Conservation (phyloP, 1,284 basidiomycete genomes). For the Dichomitus squalens region DNA sequence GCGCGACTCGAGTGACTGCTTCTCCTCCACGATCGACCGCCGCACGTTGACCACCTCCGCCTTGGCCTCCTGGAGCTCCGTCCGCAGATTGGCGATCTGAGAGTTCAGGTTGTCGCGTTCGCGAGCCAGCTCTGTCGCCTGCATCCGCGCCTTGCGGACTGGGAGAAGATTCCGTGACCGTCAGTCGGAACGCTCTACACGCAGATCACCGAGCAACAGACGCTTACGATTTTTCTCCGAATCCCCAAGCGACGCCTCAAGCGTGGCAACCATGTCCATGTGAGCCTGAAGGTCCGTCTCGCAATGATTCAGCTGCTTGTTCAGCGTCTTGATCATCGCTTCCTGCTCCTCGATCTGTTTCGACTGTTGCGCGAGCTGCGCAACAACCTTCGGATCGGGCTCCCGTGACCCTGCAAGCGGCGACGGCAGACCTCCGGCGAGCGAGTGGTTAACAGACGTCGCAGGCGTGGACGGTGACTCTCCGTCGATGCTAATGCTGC, state of each 20-base stretch:
- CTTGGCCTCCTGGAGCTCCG: conserved; percentile 74
- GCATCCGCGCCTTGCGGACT: conserved; percentile 91
- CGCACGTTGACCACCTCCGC: conserved; percentile 78
- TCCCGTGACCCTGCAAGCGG: conserved; percentile 24
- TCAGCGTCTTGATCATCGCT: conserved; percentile 88
- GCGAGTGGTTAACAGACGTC: conserved; percentile 58
- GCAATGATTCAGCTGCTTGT: conserved; percentile 89
- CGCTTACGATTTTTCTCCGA: conserved; percentile 85
- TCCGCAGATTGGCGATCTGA: conserved; percentile 67
- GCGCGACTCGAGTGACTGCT: conserved; percentile 78
- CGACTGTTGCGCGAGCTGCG: conserved; percentile 71
- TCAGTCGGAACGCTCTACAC: not conserved
- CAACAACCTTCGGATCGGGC: conserved; percentile 56
- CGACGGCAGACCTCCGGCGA: conserved; percentile 37
- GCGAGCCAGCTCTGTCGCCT: conserved; percentile 82
- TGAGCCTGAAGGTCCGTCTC: conserved; percentile 90
- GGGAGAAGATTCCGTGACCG: conserved; percentile 4
- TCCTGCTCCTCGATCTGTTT: conserved; percentile 84
- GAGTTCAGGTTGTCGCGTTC: conserved; percentile 76
- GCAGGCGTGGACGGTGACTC: conserved; percentile 59
- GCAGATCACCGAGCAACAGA: conserved; percentile 1
- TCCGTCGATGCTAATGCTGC: conserved; percentile 56
- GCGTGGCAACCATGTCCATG: conserved; percentile 84
- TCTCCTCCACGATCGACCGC: conserved; percentile 80
- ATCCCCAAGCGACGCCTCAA: conserved; percentile 84